Evolutionary conservation across 1,139 yeast genomes (phyloP), one percentile per base, ranked within the genome.

Genomic region (Candida albicans): DNA sequence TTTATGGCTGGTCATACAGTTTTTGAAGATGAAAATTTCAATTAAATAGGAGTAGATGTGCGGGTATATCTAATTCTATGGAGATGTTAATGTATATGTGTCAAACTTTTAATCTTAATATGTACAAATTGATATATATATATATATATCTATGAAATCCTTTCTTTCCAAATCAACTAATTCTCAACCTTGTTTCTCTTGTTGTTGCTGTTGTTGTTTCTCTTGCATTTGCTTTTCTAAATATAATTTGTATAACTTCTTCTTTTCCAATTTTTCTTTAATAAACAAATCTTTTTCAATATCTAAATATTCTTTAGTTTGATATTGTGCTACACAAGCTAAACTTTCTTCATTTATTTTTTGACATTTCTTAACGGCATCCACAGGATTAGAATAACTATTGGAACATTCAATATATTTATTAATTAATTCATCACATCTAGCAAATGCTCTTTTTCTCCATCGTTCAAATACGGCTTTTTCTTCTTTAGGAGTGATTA

Each of bases 401-500:
- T 72, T 72, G 44, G 71, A 58, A 50, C 77, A 73, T 33, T 60
- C 70, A 33, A 73, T 65, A 53, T 70, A 73, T 8, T 64, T 77
- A 56, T 72, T 73, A 40, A 87, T 89, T 46, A 75, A 68, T 31
- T 76, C 83, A 55, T 84, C 90, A 62, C 97, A 90, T 50, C 70
- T 67, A 40, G 77, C 73, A 67, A 89, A 87, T 0, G 96, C 81
- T 60, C 77, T 77, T 49, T 75, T 81, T 64, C 89, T 86, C 82
- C 95, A 83, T 55, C 89, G 77, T 54, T 81, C 83, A 53, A 89
- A 81, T 30, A 89, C 82, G 52, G 84, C 80, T 64, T 84, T 84
- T 59, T 90, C 97, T 59, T 90, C 97, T 53, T 78, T 77, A 3
- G 96, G 96, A 0, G 95, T 81, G 34, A 90, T 71, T 54, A 88